phyloP scores from a whole-genome alignment of 148 eudicot genomes.

The Talinum fruticosum region DNA sequence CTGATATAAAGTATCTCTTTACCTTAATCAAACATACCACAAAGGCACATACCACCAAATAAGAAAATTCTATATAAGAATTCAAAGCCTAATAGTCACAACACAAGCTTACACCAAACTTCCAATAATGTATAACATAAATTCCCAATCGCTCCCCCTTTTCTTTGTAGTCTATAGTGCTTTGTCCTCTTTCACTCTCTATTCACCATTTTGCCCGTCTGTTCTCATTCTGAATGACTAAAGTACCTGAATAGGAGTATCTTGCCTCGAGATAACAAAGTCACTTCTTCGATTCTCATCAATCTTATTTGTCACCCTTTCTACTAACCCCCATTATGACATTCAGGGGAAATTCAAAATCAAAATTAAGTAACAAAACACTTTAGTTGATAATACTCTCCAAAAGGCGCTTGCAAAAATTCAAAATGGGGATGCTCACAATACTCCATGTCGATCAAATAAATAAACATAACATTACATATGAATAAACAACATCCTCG shows the following conservation, averaged over 20 bases:
- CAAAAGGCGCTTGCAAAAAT: background rate
- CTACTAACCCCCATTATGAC: no score
- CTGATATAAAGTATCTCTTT: background rate
- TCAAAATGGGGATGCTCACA: no score
- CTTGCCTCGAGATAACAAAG: background rate
- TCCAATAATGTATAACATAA: no score
- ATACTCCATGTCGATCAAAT: background rate
- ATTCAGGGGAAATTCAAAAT: no score
- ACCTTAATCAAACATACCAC: background rate
- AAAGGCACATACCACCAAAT: background rate
- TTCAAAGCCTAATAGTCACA: background rate
- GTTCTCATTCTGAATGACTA: no score
- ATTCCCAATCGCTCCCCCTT: no score
- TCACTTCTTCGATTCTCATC: background rate
- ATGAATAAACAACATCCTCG: background rate
- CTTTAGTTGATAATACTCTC: background rate
- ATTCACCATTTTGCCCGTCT: no score
- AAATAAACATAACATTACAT: background rate
- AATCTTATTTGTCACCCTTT: no score
- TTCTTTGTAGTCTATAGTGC: no score
- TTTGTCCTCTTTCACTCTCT: no score
- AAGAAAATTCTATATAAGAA: background rate
- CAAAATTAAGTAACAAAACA: background rate
- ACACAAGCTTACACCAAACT: no score
- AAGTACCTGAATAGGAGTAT: background rate